Conservation (phyloP, 257 asterid genomes). For the Solanum chaucha region DNA sequence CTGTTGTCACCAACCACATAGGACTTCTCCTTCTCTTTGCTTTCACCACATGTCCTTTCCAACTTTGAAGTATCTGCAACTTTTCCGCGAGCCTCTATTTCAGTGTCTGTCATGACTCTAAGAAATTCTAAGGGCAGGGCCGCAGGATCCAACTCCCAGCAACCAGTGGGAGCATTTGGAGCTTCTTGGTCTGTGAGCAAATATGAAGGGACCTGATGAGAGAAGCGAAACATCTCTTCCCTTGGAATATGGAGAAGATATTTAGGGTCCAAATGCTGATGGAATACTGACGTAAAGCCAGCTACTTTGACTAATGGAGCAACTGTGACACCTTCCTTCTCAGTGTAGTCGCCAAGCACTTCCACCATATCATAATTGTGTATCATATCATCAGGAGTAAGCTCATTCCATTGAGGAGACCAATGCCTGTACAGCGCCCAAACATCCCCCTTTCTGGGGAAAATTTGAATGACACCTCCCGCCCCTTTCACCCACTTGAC, state of each 20-base stretch:
- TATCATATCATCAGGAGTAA: slow-evolving; percentile 30
- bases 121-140: slow-evolving; percentile 68
- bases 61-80: slow-evolving; percentile 1
- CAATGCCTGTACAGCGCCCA: slow-evolving; percentile 75
- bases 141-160: slow-evolving; percentile 71
- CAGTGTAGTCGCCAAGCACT: slow-evolving; percentile 42
- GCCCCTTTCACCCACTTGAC: slow-evolving; percentile 43
- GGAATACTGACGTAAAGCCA: slow-evolving; percentile 54
- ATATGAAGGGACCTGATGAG: slow-evolving; percentile 60
- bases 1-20: not conserved
- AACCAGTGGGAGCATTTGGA: slow-evolving; percentile 30
- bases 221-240: slow-evolving; percentile 62
- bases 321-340: slow-evolving; percentile 32
- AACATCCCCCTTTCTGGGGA: slow-evolving; percentile 54
- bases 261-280: slow-evolving; percentile 17
- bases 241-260: slow-evolving; percentile 25
- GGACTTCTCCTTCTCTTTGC: slow-evolving; percentile 3
- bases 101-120: slow-evolving; percentile 22
- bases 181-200: slow-evolving; percentile 40
- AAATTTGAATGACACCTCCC: slow-evolving; percentile 43
- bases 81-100: slow-evolving; percentile 9
- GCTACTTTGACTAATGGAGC: slow-evolving; percentile 53
- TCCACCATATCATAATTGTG: slow-evolving; percentile 55
- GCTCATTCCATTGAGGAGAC: slow-evolving; percentile 61
- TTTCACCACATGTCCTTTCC: not conserved